phyloP scores from a whole-genome alignment of 495 filamentous ascomycete species.

The Lasiosphaeria hispida region DNA sequence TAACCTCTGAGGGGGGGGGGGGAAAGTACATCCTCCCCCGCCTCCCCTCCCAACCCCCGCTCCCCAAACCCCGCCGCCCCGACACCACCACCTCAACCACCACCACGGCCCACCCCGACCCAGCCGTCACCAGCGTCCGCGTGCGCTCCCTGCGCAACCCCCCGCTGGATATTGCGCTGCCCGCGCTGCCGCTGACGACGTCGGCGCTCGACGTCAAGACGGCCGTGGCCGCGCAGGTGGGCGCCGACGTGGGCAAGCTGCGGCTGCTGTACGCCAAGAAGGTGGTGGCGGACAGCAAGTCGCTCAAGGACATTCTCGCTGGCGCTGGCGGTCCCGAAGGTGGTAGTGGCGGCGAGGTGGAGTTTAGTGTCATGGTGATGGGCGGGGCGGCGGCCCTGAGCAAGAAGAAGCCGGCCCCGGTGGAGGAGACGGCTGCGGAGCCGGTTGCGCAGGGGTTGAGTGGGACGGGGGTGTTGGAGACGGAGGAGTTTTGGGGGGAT shows the following conservation, averaged over 20 bases:
- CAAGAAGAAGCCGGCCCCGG: slow-evolving; percentile 19
- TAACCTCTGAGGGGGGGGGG: too few relatives aligned
- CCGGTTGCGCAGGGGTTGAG: slow-evolving; percentile 32
- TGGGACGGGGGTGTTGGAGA: slow-evolving; percentile 52
- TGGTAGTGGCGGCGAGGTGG: slow-evolving; percentile 38
- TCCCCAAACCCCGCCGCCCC: slow-evolving; percentile 11
- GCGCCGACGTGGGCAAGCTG: slow-evolving; percentile 64
- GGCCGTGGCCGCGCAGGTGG: slow-evolving; percentile 50
- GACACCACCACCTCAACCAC: background rate
- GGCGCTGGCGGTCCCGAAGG: slow-evolving; percentile 22
- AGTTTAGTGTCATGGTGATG: slow-evolving; percentile 86
- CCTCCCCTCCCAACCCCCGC: slow-evolving; percentile 32
- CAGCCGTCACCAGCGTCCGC: slow-evolving; percentile 50
- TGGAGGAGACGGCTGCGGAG: slow-evolving; percentile 5
- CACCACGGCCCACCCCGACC: slow-evolving; percentile 37
- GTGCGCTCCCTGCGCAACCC: slow-evolving; percentile 77
- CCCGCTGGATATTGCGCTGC: slow-evolving; percentile 57
- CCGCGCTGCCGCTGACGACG: slow-evolving; percentile 58
- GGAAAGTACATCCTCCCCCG: slow-evolving; percentile 47
- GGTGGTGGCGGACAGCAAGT: slow-evolving; percentile 69
- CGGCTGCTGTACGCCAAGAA: slow-evolving; percentile 82
- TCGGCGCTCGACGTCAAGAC: slow-evolving; percentile 71
- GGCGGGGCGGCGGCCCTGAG: slow-evolving; percentile 43
- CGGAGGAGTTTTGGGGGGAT: slow-evolving; percentile 84
- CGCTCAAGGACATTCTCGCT: slow-evolving; percentile 53